Evolutionary conservation across 495 filamentous ascomycete species (phyloP).

Genomic region (Penicillium angulare): DNA sequence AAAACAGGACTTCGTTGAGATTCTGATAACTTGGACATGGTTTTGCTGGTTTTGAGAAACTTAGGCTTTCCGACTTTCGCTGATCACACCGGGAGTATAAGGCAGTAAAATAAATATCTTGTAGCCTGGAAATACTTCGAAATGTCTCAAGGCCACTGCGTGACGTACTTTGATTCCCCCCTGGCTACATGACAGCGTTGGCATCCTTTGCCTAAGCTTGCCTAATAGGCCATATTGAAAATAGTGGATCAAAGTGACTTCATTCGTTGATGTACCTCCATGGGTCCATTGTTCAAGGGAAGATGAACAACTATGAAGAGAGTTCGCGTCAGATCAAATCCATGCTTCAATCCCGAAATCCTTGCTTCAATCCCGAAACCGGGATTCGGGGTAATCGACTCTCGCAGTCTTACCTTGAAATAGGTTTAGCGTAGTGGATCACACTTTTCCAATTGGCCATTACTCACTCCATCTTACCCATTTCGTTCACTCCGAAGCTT

Average conservation of each 20-base stretch:
- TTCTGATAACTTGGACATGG: neutral
- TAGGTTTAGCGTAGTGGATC: neutral
- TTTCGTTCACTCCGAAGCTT: neutral
- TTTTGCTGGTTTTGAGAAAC: neutral
- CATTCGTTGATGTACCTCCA: too few relatives aligned
- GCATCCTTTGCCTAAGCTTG: neutral
- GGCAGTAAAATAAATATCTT: too few relatives aligned
- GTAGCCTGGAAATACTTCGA: neutral
- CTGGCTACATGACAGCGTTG: slow-evolving; percentile 1
- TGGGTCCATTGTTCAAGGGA: too few relatives aligned
- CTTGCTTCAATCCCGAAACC: neutral
- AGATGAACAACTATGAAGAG: too few relatives aligned
- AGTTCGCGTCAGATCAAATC: too few relatives aligned
- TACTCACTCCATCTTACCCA: too few relatives aligned
- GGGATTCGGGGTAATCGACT: neutral
- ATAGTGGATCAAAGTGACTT: neutral
- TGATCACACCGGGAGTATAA: slow-evolving; percentile 2
- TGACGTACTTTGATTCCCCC: neutral
- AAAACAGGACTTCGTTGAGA: neutral
- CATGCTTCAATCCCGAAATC: too few relatives aligned
- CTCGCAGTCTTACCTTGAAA: neutral
- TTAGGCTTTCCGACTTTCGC: neutral
- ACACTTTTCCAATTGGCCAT: too few relatives aligned
- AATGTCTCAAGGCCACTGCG: too few relatives aligned
- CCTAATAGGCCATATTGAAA: slow-evolving; percentile 1